Evolutionary conservation across 2,329 filamentous ascomycete species (phyloP).

Genomic region (Alternaria consortialis): DNA sequence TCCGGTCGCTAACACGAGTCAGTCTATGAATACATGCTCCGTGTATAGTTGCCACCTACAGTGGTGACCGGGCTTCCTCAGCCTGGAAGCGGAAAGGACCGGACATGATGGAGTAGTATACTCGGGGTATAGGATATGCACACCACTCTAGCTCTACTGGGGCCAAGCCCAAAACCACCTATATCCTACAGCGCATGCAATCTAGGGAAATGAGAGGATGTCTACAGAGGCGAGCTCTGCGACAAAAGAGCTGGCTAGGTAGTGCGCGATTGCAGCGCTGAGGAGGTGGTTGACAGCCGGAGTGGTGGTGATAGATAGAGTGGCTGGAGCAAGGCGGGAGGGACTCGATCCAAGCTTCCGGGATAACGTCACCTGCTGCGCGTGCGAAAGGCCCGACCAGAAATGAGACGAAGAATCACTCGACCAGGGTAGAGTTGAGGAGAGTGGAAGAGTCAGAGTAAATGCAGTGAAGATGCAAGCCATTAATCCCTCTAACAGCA

Average conservation of each 20-base stretch:
- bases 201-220: neutral
- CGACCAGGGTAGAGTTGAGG: neutral
- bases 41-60: constrained; percentile 38
- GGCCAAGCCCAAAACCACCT: constrained; percentile 28
- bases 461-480: neutral
- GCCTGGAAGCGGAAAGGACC: constrained; percentile 53
- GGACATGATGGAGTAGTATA: constrained; percentile 42
- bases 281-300: constrained; percentile 2
- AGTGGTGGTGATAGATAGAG: constrained; percentile 3
- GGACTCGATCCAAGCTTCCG: constrained; percentile 18
- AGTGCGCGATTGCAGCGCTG: constrained; percentile 5
- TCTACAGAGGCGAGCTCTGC: neutral
- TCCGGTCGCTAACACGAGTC: constrained; percentile 37
- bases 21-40: constrained; percentile 13
- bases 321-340: constrained; percentile 12
- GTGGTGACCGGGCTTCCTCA: constrained; percentile 49
- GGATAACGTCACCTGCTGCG: constrained; percentile 22
- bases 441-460: neutral
- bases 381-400: constrained; percentile 3
- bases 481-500: neutral
- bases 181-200: constrained; percentile 29
- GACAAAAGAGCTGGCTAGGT: constrained; percentile 1
- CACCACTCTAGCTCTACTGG: constrained; percentile 14
- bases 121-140: constrained; percentile 4
- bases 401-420: neutral